Evolutionary conservation across 305 asterid genomes (phyloP), one percentile per base, ranked within the genome.

Genomic region (Fraxinus latifolia): DNA sequence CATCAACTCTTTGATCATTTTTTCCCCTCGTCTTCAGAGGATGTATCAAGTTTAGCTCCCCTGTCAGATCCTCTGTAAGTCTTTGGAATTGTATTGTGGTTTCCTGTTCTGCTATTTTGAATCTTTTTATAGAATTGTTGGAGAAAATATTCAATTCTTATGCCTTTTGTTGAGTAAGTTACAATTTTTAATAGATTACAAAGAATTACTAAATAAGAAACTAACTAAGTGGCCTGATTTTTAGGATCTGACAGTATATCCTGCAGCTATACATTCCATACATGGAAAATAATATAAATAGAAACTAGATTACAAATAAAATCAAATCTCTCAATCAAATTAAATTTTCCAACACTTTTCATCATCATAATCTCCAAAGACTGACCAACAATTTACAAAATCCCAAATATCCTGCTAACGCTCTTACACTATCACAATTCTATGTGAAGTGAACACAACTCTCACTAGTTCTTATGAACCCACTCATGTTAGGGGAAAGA

Each of bases 1-100:
- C 94, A 94, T 87, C 98, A 94, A 87, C 98, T 96, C 55, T 94
- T 96, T 88, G 92, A 90, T 81, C 89, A 94, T 86, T 96, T 96
- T 93, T 96, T 96, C 85, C 99, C 99, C 44, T 92, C 92, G 81
- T 93, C 99, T 23, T 93, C 98, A 1, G 97, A 91, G 92, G 98
- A 96, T 88, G 88, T 92, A 82, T 90, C 95, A 14, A 93, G 97
- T 85, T 90, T 96, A 93, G 94, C 96, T 92, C 97, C 99, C 83
- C 87, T 94, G 78, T 87, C 90, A 44, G 97, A 96, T 91, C 99
- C 98, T 79, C 80, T 96, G 99, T 96, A 86, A 91, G 97, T 88
- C 85, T 15, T 81, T 74, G 77, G 34, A 85, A 53, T 87, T 33
- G 80, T 50, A 19, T 78, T 53, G 76, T 80, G 47, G 74, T 81